Percentiles rank a stretch among this genome's conserved stretches.
Conservation (phyloP, 352 stramenopile species). For the Globisporangium takayamanum region DNA sequence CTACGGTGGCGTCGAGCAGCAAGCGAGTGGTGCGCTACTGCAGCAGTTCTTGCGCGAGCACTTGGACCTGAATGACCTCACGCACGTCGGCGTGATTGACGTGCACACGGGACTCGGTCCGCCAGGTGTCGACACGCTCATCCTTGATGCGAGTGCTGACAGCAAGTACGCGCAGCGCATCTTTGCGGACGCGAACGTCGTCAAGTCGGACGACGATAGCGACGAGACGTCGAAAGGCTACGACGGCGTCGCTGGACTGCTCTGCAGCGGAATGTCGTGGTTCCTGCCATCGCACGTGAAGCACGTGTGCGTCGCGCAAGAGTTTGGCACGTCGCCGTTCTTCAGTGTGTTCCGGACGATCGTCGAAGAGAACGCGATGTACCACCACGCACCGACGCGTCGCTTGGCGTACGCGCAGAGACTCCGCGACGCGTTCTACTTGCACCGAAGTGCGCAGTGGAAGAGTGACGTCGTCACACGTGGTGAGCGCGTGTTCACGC, state of each 20-base stretch:
- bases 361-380: slow-evolving; percentile 58
- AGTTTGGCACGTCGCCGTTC: slow-evolving; percentile 59
- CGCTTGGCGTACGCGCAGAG: slow-evolving; percentile 52
- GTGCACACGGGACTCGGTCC: slow-evolving; percentile 91
- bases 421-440: slow-evolving; percentile 31
- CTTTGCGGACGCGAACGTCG: slow-evolving; percentile 6
- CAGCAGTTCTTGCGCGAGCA: slow-evolving; percentile 51
- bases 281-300: not conserved
- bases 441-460: slow-evolving; percentile 37
- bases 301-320: slow-evolving; percentile 30
- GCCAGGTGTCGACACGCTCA: slow-evolving; percentile 50
- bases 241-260: slow-evolving; percentile 31
- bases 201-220: not conserved
- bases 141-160: slow-evolving; percentile 34
- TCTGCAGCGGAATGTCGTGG: slow-evolving; percentile 1
- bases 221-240: slow-evolving; percentile 44
- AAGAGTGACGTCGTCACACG: slow-evolving; percentile 48
- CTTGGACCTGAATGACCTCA: slow-evolving; percentile 31
- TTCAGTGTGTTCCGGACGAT: slow-evolving; percentile 54
- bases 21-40: slow-evolving; percentile 63
- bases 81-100: slow-evolving; percentile 79
- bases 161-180: slow-evolving; percentile 2
- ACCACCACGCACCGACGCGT: slow-evolving; percentile 24
- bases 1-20: slow-evolving; percentile 73
- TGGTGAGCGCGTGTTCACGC: slow-evolving; percentile 9